Conservation (phyloP, 768 basidiomycete genomes). For the Mycena indigotica region DNA sequence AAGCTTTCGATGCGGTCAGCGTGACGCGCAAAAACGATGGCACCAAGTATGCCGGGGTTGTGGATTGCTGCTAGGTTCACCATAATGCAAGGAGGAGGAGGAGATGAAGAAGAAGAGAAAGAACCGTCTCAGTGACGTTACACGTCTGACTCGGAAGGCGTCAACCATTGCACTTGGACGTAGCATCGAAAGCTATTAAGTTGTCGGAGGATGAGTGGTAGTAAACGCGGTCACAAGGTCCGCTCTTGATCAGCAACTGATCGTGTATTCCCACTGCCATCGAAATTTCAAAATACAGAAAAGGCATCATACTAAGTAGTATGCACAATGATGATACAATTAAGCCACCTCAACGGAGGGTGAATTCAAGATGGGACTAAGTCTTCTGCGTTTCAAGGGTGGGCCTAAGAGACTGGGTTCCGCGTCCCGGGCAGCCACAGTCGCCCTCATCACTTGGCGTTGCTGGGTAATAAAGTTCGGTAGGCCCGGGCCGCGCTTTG, state of each 20-base stretch:
- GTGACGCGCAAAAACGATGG: constrained; percentile 18
- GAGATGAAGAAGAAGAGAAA: no score
- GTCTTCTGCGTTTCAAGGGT: neutral
- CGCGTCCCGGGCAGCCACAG: neutral
- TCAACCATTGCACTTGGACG: no score
- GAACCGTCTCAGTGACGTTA: no score
- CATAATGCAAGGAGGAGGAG: constrained; percentile 2
- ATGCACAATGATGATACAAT: neutral
- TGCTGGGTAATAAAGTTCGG: neutral
- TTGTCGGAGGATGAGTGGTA: neutral
- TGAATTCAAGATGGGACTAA: neutral
- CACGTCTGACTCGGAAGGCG: no score
- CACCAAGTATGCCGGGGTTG: constrained; percentile 13
- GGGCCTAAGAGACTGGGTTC: neutral
- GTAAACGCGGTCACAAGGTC: neutral
- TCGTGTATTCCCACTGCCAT: no score
- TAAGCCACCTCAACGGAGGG: neutral
- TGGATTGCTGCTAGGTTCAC: constrained; percentile 3
- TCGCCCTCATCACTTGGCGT: neutral
- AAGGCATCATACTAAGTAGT: neutral
- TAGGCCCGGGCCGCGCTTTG: neutral
- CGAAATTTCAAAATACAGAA: neutral
- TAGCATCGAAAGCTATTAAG: no score
- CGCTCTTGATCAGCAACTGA: neutral
- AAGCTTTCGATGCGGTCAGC: constrained; percentile 21